phyloP scores from a whole-genome alignment of 2,329 filamentous ascomycete genomes.

The Apiospora marii region DNA sequence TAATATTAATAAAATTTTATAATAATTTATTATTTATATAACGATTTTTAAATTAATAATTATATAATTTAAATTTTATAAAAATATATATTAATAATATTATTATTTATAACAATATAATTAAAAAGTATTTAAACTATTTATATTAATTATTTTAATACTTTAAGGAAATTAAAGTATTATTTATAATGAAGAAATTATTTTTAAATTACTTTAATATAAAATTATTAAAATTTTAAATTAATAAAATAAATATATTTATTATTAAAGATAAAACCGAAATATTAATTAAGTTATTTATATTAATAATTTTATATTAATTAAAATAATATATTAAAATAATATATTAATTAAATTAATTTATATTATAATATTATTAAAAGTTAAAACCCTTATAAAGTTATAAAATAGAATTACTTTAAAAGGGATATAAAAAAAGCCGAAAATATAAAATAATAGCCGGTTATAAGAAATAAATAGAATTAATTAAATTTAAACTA shows the following conservation, averaged over 20 bases:
- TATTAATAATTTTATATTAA: background rate
- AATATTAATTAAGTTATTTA: background rate
- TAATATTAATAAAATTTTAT: background rate
- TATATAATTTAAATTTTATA: background rate
- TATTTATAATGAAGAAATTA: background rate
- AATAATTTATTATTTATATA: background rate
- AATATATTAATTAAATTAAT: background rate
- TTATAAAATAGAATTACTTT: background rate
- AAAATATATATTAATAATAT: background rate
- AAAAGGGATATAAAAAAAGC: background rate
- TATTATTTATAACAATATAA: background rate
- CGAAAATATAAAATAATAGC: background rate
- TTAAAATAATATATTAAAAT: background rate
- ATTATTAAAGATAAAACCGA: background rate
- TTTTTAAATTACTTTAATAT: background rate
- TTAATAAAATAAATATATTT: background rate
- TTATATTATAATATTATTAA: background rate
- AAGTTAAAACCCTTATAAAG: background rate
- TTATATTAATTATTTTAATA: background rate
- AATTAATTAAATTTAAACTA: background rate
- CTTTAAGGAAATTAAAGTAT: background rate
- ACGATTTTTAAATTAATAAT: background rate
- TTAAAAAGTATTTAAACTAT: background rate
- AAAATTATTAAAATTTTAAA: background rate
- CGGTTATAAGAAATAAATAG: background rate